Evolutionary conservation across 345 rosid species (phyloP).

Genomic region (Ceriops zippeliana): DNA sequence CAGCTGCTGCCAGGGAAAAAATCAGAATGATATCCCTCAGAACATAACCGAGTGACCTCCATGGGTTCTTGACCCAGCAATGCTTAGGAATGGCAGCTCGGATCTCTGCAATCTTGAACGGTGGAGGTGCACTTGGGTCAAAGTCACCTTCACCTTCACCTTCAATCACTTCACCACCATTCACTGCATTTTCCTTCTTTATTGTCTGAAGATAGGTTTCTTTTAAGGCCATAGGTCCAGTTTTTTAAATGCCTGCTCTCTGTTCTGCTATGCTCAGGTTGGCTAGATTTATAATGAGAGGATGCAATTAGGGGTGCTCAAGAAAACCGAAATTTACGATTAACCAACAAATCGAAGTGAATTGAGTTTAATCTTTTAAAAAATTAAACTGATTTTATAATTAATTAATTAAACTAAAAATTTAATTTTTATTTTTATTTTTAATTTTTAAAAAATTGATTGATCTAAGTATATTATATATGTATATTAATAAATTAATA

Average conservation of each 20-base stretch:
- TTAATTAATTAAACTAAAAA: too few species aligned
- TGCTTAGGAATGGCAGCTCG: constrained; percentile 34
- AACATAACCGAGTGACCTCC: constrained; percentile 28
- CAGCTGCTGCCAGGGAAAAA: constrained; percentile 14
- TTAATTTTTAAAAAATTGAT: too few species aligned
- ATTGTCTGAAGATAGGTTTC: not conserved
- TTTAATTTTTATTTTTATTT: too few species aligned
- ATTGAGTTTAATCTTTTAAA: too few species aligned
- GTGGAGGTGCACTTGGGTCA: constrained; percentile 31
- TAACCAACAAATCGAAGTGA: too few species aligned
- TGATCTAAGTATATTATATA: too few species aligned
- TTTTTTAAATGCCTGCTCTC: not conserved
- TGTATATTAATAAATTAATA: too few species aligned
- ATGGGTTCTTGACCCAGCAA: constrained; percentile 32
- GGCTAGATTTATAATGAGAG: too few species aligned
- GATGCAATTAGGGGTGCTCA: too few species aligned
- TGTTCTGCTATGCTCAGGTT: too few species aligned
- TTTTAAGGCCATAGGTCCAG: not conserved
- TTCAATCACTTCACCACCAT: constrained; percentile 7
- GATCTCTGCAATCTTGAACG: constrained; percentile 34
- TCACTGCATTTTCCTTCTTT: not conserved
- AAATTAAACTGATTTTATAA: too few species aligned
- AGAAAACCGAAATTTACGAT: too few species aligned
- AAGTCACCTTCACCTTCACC: constrained; percentile 9
- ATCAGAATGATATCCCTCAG: constrained; percentile 12